Evolutionary conservation across 306 rosid species (phyloP).

Genomic region (Aeschynomene evenia): DNA sequence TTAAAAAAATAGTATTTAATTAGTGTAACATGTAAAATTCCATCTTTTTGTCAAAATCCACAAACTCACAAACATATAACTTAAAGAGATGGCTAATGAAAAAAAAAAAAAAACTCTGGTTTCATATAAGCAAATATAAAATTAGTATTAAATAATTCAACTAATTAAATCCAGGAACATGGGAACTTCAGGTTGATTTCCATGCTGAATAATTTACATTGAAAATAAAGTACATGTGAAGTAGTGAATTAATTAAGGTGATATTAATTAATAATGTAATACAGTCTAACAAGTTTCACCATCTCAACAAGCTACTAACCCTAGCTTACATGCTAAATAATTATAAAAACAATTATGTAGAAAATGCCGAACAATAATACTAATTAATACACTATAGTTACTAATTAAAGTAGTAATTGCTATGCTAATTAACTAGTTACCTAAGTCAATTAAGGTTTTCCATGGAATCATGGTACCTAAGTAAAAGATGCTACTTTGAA

Average conservation of each 20-base stretch:
- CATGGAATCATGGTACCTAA: slow-evolving; percentile 13
- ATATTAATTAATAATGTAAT: not conserved
- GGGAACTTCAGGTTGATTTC: slow-evolving; percentile 2
- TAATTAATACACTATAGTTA: not conserved
- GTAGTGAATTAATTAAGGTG: not conserved
- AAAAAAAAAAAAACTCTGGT: too few species aligned
- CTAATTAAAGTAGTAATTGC: too few species aligned
- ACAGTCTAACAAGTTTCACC: slow-evolving; percentile 4
- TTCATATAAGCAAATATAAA: too few species aligned
- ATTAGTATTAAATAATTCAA: too few species aligned
- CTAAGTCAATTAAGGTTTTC: not conserved
- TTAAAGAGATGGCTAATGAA: too few species aligned
- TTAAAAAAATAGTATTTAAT: too few species aligned
- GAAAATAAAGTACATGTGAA: not conserved
- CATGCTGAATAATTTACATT: not conserved
- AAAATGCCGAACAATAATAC: not conserved
- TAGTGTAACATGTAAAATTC: too few species aligned
- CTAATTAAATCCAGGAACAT: not conserved
- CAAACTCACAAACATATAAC: too few species aligned
- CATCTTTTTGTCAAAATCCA: too few species aligned
- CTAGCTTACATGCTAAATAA: not conserved
- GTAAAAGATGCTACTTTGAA: slow-evolving; percentile 21
- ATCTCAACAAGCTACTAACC: not conserved
- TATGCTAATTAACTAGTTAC: not conserved
- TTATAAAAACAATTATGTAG: not conserved